Percentiles rank a stretch among this genome's conserved stretches.
Conservation (phyloP, 164 flowering plant species). For the Magnolia sinica region DNA sequence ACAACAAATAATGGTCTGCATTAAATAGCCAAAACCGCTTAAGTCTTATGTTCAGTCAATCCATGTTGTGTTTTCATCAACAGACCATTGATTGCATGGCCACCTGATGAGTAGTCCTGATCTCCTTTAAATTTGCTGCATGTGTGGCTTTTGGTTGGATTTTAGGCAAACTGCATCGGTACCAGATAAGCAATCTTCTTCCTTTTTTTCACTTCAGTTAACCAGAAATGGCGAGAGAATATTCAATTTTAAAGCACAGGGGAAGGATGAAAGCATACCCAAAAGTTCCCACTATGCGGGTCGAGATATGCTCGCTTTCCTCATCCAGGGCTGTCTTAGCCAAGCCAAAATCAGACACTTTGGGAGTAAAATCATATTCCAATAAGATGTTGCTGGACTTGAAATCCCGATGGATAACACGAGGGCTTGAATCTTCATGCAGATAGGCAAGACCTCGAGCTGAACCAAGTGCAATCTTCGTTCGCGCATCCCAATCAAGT, state of each 20-base stretch:
- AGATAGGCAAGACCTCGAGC: constrained; percentile 98
- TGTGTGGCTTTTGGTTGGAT: neutral
- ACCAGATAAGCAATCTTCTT: neutral
- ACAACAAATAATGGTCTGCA: too few relatives aligned
- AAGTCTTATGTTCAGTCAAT: too few relatives aligned
- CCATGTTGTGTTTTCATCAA: too few relatives aligned
- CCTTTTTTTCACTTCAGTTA: neutral
- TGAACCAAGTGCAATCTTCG: constrained; percentile 97
- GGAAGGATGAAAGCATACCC: constrained; percentile 39
- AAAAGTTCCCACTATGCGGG: constrained; percentile 88
- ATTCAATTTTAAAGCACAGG: neutral
- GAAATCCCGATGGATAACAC: constrained; percentile 95
- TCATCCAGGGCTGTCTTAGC: constrained; percentile 82
- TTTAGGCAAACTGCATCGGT: neutral
- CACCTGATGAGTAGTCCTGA: too few relatives aligned
- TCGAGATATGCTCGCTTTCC: constrained; percentile 67
- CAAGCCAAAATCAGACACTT: constrained; percentile 96
- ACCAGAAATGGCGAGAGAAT: neutral
- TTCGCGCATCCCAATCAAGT: constrained; percentile 93
- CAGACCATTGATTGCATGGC: too few relatives aligned
- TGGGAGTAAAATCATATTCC: constrained; percentile 90
- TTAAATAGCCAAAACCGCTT: too few relatives aligned
- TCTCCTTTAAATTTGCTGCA: too few relatives aligned
- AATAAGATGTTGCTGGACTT: constrained; percentile 90
- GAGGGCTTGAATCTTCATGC: constrained; percentile 98